Evolutionary conservation across 1,139 yeast species (phyloP).

Genomic region (Protomyces inouyei): DNA sequence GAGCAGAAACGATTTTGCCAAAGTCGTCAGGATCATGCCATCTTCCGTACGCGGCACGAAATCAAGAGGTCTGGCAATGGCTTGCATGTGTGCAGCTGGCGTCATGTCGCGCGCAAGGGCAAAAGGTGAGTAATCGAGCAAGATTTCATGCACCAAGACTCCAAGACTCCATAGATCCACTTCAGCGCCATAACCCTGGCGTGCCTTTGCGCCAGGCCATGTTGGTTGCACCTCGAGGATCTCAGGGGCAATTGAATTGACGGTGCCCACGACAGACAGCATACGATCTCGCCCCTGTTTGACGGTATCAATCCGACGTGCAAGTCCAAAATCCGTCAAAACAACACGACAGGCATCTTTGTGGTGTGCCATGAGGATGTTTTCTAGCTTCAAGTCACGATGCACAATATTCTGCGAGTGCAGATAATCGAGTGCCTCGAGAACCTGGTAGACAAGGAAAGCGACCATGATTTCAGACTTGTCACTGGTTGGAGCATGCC

Average conservation of each 20-base stretch:
- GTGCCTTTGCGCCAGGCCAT: conserved; percentile 31
- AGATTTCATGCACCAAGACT: conserved; percentile 13
- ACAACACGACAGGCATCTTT: conserved; percentile 49
- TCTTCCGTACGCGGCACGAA: neutral
- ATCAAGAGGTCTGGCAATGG: neutral
- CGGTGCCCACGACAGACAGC: conserved; percentile 17
- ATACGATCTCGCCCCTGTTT: conserved; percentile 44
- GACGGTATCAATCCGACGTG: conserved; percentile 58
- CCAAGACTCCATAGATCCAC: conserved; percentile 51
- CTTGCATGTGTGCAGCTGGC: neutral
- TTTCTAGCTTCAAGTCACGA: conserved; percentile 54
- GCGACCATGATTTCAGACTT: conserved; percentile 44
- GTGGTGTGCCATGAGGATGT: conserved; percentile 52
- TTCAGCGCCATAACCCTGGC: conserved; percentile 49
- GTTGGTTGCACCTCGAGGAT: conserved; percentile 1
- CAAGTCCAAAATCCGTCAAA: conserved; percentile 65
- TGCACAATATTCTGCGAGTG: conserved; percentile 52
- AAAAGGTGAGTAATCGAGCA: conserved; percentile 13
- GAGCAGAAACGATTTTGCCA: conserved; percentile 43
- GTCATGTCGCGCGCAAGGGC: conserved; percentile 2
- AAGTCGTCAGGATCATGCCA: conserved; percentile 24
- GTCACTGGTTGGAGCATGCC: conserved; percentile 33
- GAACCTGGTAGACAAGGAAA: conserved; percentile 52
- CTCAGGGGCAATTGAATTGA: conserved; percentile 28
- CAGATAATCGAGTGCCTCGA: conserved; percentile 52